A percentile compares a stretch with the other conserved stretches of the same genome.
Conservation (phyloP, 352 stramenopile species). For the Plasmopara viticola region DNA sequence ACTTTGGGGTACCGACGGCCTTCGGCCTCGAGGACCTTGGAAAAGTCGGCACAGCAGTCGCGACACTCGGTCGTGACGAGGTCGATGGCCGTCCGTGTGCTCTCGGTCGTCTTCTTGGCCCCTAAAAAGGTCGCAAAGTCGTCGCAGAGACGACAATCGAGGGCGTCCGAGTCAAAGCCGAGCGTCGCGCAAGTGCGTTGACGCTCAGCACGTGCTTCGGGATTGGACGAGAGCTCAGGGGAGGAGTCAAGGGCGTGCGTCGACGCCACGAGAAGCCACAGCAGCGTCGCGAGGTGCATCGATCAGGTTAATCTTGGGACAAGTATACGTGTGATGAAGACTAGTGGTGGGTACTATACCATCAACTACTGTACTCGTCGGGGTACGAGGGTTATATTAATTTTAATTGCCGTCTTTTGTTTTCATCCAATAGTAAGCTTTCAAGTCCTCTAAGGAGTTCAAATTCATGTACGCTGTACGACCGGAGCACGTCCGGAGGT, state of each 20-base stretch:
- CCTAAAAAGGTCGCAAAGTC: conserved; percentile 34
- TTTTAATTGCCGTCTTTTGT: neutral
- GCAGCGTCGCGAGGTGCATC: neutral
- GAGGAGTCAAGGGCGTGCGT: neutral
- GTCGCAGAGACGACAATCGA: conserved; percentile 59
- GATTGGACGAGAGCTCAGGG: neutral
- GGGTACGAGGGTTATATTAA: no score
- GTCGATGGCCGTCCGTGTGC: neutral
- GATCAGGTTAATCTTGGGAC: no score
- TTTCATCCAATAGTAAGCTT: neutral
- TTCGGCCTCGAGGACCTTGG: conserved; percentile 24
- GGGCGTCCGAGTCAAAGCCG: conserved; percentile 50
- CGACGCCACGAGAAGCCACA: neutral
- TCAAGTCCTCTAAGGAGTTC: neutral
- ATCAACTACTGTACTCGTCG: neutral
- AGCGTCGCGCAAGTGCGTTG: conserved; percentile 25
- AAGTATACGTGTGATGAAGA: no score
- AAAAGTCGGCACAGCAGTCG: conserved; percentile 47
- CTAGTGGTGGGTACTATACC: no score
- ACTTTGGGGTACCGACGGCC: conserved; percentile 34
- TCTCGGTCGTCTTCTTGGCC: conserved; percentile 4
- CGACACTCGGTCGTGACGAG: conserved; percentile 28
- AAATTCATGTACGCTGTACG: neutral
- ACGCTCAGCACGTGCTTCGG: neutral
- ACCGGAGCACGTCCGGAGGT: conserved; percentile 17